phyloP scores from a whole-genome alignment of 129 eudicot genomes.

The Flaveria sonorensis region DNA sequence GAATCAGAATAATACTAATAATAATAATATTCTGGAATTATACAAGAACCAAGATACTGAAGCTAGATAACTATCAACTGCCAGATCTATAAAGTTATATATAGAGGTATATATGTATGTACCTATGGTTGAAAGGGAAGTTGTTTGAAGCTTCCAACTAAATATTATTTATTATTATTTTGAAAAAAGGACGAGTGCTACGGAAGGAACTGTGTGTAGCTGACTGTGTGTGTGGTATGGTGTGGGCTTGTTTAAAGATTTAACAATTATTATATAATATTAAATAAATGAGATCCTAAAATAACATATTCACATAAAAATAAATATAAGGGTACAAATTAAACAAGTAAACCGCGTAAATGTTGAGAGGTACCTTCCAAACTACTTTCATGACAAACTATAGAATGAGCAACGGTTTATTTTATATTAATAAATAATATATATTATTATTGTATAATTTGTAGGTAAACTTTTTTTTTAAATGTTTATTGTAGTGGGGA shows the following conservation, averaged over 20 bases:
- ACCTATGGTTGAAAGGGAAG: constrained; percentile 8
- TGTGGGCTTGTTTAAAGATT: not conserved
- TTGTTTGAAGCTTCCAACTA: constrained; percentile 21
- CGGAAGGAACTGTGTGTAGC: constrained; percentile 7
- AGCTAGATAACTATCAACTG: constrained; percentile 20
- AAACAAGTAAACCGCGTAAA: constrained; percentile 14
- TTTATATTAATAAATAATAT: not conserved
- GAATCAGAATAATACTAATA: not conserved
- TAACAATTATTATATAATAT: not conserved
- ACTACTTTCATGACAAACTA: not conserved
- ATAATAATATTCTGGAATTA: constrained; percentile 3
- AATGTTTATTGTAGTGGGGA: not conserved
- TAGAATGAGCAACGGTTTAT: not conserved
- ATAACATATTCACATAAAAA: not conserved
- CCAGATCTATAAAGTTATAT: constrained; percentile 22
- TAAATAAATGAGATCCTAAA: too few relatives aligned
- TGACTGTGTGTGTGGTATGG: constrained; percentile 21
- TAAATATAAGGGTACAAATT: not conserved
- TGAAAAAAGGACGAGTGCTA: not conserved
- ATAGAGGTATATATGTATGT: constrained; percentile 8
- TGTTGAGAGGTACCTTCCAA: not conserved
- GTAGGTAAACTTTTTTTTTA: not conserved
- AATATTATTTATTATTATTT: not conserved
- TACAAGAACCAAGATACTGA: not conserved
- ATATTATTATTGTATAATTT: not conserved